phyloP scores from a whole-genome alignment of 176 grass and related monocot genomes.

The Coix lacrymajobi region DNA sequence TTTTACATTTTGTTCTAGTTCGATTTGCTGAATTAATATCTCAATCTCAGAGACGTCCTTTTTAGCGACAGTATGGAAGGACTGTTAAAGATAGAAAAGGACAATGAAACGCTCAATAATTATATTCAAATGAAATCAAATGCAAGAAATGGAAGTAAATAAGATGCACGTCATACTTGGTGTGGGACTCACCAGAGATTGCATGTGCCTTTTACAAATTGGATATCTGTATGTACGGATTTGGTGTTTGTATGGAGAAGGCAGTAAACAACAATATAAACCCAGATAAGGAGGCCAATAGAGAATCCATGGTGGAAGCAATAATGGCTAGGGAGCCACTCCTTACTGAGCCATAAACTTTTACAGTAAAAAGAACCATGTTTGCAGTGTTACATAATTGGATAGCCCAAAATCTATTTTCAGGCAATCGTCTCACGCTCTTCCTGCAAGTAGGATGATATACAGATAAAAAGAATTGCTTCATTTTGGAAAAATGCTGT shows the following conservation, averaged over 20 bases:
- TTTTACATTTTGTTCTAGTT: neutral
- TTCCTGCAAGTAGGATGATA: slow-evolving; percentile 42
- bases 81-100: neutral
- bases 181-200: slow-evolving; percentile 64
- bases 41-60: neutral
- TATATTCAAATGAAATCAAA: neutral
- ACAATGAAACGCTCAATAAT: neutral
- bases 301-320: slow-evolving; percentile 73
- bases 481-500: neutral
- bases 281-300: slow-evolving; percentile 58
- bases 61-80: neutral
- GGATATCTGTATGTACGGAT: slow-evolving; percentile 63
- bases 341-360: slow-evolving; percentile 60
- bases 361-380: slow-evolving; percentile 78
- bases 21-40: neutral
- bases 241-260: slow-evolving; percentile 61
- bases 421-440: slow-evolving; percentile 44
- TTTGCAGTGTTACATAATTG: slow-evolving; percentile 63
- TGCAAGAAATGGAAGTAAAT: neutral
- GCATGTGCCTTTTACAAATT: slow-evolving; percentile 80
- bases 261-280: slow-evolving; percentile 79
- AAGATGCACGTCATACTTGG: neutral
- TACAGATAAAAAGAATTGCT: neutral
- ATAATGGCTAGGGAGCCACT: slow-evolving; percentile 63
- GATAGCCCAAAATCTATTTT: slow-evolving; percentile 52